Base-by-base conservation (phyloP, 1,284 basidiomycete species). In the Moniliella sp. region DNA sequence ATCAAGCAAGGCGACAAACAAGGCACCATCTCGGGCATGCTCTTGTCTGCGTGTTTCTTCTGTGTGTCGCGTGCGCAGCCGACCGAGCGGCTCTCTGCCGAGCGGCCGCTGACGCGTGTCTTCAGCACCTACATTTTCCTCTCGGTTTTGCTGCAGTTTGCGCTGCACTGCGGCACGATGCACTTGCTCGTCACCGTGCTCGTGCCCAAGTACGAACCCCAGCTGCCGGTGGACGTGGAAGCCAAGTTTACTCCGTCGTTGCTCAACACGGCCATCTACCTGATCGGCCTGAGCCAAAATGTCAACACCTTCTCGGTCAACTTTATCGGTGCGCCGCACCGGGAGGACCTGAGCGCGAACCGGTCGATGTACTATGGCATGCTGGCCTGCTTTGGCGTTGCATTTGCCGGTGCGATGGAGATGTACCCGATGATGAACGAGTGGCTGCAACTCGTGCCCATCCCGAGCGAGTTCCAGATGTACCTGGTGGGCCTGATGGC, bases 361-460 rank as follows among this genome's bases (percentile, higher is more conserved):
- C 44, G 44, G 35, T 48, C 40, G 18, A 42, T 59, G 11, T 57
- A 48, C 36, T 57, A 47, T 23, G 54, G 53, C 10, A 38, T 59
- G n/a, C 38, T 56, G 2, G 30, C 34, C 10, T 45, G 46, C 3
- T 44, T 43, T 5, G 54, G 37, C 4, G 44, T 59, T 17, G 55
- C 55, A 2, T 43, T 41, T 32, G 40, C 45, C 0, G 50, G 48
- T 4, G 51, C 45, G 4, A 35, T 48, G 15, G 83, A 99, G 61
- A 76, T 94, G 46, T 66, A 93, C 55, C 88, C 91, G 1, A 91
- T 97, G 63, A 60, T 94, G 43, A 97, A 91, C 62, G 67, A 78
- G 21, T 97, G 88, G 88, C 68, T 99, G 27, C 88, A 97, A 64
- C 76, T 97, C 25, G 83, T 93, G 15, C 80, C 80, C 61, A 88